Conservation (phyloP, 805 yeast species). For the Lachancea kluyveri region DNA sequence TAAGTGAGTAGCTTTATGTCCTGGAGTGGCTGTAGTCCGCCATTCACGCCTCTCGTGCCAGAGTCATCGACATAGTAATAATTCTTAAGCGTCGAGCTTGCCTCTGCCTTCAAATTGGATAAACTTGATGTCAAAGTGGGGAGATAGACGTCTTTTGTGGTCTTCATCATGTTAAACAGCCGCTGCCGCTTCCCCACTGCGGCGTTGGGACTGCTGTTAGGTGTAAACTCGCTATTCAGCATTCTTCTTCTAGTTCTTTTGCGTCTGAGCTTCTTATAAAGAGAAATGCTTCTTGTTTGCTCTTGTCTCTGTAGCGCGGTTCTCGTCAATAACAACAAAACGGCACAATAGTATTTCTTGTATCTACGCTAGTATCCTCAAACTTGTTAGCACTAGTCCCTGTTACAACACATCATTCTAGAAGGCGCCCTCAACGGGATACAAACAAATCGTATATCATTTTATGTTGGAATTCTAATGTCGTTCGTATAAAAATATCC, state of each 20-base stretch:
- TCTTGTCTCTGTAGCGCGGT: constrained; percentile 7
- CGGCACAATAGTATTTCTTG: no score
- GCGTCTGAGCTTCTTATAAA: constrained; percentile 14
- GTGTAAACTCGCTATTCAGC: constrained; percentile 4
- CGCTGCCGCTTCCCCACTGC: constrained; percentile 36
- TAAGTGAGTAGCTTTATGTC: constrained; percentile 58
- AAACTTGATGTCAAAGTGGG: constrained; percentile 45
- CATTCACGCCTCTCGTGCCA: constrained; percentile 3
- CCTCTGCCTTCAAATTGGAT: constrained; percentile 43
- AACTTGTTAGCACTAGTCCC: no score
- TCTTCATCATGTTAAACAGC: constrained; percentile 44
- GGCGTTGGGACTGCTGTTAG: constrained; percentile 3
- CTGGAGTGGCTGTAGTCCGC: constrained; percentile 35
- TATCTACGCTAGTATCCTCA: no score
- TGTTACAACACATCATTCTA: no score
- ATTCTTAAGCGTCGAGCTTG: constrained; percentile 21
- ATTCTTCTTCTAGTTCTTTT: constrained; percentile 11
- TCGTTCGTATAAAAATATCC: no score
- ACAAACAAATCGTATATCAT: no score
- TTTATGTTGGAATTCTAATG: no score
- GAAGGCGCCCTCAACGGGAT: no score
- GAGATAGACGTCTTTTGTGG: constrained; percentile 52
- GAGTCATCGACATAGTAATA: constrained; percentile 8
- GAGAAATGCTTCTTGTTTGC: constrained; percentile 13
- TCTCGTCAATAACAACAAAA: constrained; percentile 15